Conservation (phyloP, 1,139 yeast species). For the Nakaseomyces uthaithaninus region DNA sequence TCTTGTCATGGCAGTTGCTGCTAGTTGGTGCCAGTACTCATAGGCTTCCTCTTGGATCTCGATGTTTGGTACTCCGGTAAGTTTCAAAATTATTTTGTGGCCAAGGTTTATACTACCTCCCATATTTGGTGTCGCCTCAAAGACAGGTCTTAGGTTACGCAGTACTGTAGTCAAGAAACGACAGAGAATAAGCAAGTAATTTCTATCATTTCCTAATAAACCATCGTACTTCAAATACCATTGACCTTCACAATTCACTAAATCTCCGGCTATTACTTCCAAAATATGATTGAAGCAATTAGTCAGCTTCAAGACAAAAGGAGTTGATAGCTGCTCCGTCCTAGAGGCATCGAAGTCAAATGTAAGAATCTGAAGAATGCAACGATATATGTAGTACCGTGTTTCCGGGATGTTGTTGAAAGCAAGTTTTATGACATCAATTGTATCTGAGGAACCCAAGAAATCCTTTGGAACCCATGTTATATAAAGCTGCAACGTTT, state of each 20-base stretch:
- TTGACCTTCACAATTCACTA: not conserved
- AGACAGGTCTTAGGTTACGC: not conserved
- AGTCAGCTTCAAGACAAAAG: not conserved
- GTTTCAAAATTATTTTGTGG: not conserved
- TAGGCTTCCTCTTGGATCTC: constrained; percentile 51
- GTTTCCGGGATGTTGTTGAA: not conserved
- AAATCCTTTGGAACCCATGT: constrained; percentile 3
- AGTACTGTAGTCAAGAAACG: not conserved
- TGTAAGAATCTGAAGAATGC: not conserved
- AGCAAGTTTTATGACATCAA: not conserved
- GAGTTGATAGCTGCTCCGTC: not conserved
- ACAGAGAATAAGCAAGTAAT: not conserved
- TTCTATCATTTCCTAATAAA: not conserved
- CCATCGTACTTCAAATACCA: not conserved
- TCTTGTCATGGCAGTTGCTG: not conserved
- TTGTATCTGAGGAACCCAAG: constrained; percentile 1
- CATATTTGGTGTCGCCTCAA: not conserved
- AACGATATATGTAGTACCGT: not conserved
- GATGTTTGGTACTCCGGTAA: constrained; percentile 80
- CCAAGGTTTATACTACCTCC: not conserved
- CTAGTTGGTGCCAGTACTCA: constrained; percentile 6
- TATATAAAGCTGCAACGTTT: constrained; percentile 41
- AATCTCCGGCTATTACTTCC: not conserved
- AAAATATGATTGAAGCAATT: not conserved
- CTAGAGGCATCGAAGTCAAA: not conserved